A percentile compares a stretch with the other conserved stretches of the same genome.
Conservation (phyloP, 306 rosid genomes). For the Echinosophora koreensis region DNA sequence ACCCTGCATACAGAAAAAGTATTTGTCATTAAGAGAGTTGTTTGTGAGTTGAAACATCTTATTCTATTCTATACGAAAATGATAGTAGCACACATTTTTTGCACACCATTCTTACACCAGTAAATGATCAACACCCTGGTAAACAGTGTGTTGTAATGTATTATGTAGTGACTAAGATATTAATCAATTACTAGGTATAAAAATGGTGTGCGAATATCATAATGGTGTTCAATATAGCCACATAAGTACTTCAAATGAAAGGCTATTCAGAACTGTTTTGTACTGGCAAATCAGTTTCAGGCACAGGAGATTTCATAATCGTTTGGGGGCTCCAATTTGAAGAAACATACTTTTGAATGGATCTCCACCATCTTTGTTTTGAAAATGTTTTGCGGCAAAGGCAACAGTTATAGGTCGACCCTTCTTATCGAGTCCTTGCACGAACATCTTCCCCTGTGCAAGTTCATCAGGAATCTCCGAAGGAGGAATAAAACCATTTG, state of each 20-base stretch:
- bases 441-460: constrained; percentile 56
- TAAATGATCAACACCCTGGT: no score
- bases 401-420: constrained; percentile 67
- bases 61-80: not conserved
- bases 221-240: not conserved
- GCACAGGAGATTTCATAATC: not conserved
- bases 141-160: no score
- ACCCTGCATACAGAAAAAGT: constrained; percentile 52
- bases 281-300: not conserved
- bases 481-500: constrained; percentile 56
- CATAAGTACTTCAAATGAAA: not conserved
- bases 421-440: constrained; percentile 64
- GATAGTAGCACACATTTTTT: no score
- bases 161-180: no score
- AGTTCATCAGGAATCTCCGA: constrained; percentile 59
- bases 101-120: not conserved
- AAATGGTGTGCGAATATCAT: not conserved
- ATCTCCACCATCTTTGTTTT: constrained; percentile 49
- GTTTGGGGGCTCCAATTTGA: not conserved
- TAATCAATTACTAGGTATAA: not conserved
- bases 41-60: not conserved
- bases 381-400: constrained; percentile 65
- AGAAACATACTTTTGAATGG: constrained; percentile 58
- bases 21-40: not conserved
- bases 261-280: not conserved